These are phyloP conservation scores for Pistacia atlantica DNA, from an alignment of 345 rosid species.

Conservation along the genomic window DNA sequence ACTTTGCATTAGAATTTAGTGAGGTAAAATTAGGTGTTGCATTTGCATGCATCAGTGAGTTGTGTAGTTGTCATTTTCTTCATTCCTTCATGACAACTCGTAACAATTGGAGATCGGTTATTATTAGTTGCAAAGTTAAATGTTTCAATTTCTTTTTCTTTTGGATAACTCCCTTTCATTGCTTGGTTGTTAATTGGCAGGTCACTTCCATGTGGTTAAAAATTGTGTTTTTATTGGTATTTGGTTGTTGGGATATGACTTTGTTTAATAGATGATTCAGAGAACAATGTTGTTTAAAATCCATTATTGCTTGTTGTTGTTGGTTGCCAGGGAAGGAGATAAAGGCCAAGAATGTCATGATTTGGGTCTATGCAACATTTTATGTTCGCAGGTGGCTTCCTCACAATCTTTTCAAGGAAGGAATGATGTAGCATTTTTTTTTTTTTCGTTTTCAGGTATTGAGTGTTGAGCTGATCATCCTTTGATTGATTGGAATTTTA, in stretches of 20 bases:
- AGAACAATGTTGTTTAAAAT: neutral
- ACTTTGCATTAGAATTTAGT: too few relatives aligned
- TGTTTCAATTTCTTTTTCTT: neutral
- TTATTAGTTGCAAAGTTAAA: neutral
- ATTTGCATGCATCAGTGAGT: neutral
- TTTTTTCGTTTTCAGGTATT: too few relatives aligned
- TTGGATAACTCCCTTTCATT: conserved; percentile 16
- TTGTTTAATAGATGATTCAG: conserved; percentile 4
- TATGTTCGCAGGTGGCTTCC: too few relatives aligned
- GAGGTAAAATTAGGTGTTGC: too few relatives aligned
- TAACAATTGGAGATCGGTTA: neutral
- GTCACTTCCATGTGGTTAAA: neutral
- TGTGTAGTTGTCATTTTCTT: neutral
- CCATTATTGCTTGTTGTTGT: too few relatives aligned
- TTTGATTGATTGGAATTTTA: too few relatives aligned
- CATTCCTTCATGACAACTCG: neutral
- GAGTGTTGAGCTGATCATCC: too few relatives aligned
- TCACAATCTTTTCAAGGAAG: too few relatives aligned
- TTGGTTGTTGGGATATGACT: neutral
- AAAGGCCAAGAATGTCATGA: too few relatives aligned
- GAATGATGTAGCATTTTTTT: too few relatives aligned
- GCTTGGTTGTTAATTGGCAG: conserved; percentile 11
- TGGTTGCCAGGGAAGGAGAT: too few relatives aligned
- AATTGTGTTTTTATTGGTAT: neutral
- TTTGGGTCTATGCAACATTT: too few relatives aligned